These are phyloP conservation scores for Tuber borchii DNA, from an alignment of 495 filamentous ascomycete genomes.

Conservation along the genomic window DNA sequence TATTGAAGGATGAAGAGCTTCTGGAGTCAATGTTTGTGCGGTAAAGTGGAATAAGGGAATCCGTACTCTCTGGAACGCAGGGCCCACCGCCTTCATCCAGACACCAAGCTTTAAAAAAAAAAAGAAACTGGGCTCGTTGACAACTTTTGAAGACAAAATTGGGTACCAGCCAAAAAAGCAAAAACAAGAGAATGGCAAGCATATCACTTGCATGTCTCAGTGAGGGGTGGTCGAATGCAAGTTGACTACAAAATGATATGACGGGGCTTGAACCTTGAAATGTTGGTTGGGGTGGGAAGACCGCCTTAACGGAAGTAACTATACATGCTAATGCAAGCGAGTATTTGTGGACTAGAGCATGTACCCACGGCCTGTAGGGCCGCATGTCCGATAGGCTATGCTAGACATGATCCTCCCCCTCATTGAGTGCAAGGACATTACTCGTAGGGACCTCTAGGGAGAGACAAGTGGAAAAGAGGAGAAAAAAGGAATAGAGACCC, in stretches of 20 bases:
- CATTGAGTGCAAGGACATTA: no score
- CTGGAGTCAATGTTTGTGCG: slow-evolving; percentile 12
- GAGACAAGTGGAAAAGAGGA: background rate
- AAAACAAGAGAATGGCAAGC: slow-evolving; percentile 7
- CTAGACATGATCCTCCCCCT: background rate
- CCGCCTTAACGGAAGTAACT: slow-evolving; percentile 12
- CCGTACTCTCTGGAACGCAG: slow-evolving; percentile 7
- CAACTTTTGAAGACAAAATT: slow-evolving; percentile 20
- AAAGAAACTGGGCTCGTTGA: slow-evolving; percentile 12
- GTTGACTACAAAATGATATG: slow-evolving; percentile 18
- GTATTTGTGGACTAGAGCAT: slow-evolving; percentile 19
- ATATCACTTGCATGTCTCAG: slow-evolving; percentile 24
- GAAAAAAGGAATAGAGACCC: background rate
- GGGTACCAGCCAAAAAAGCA: slow-evolving; percentile 9
- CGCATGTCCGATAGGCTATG: slow-evolving; percentile 13
- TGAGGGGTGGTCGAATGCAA: slow-evolving; percentile 27
- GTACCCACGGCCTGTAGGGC: slow-evolving; percentile 8
- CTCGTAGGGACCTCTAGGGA: background rate
- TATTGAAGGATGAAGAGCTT: background rate
- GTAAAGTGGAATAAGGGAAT: slow-evolving; percentile 8
- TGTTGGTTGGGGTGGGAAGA: slow-evolving; percentile 28
- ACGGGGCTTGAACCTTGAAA: slow-evolving; percentile 12
- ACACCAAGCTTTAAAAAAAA: slow-evolving; percentile 27
- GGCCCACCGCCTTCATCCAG: slow-evolving; percentile 13
- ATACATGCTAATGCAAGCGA: slow-evolving; percentile 26